Conservation (phyloP, 371 early-diverging fungal species). For the Apophysomyces ossiformis region DNA sequence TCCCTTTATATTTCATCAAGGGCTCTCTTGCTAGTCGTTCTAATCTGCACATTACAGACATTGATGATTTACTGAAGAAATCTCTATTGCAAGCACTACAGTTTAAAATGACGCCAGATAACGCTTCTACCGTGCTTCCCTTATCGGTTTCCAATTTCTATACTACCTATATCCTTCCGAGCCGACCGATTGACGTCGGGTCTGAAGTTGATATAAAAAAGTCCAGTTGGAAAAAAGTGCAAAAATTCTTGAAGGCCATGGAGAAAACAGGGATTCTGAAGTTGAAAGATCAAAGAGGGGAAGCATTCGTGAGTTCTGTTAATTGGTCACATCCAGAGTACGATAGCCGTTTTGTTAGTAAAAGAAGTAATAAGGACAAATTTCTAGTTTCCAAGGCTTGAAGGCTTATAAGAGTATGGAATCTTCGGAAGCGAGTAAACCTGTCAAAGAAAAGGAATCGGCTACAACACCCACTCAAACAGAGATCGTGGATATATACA, state of each 20-base stretch:
- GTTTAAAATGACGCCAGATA: constrained; percentile 61
- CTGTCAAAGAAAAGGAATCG: constrained; percentile 25
- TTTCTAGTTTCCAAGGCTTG: constrained; percentile 31
- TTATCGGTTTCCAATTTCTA: constrained; percentile 68
- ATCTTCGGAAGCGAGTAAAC: constrained; percentile 13
- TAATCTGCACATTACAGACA: constrained; percentile 12
- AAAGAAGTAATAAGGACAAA: not conserved
- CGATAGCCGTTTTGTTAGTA: not conserved
- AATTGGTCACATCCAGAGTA: constrained; percentile 58
- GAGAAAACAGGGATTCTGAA: constrained; percentile 70
- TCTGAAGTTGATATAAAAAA: constrained; percentile 71
- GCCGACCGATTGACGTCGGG: constrained; percentile 57
- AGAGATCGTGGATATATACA: constrained; percentile 57
- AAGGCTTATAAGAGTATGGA: constrained; percentile 42
- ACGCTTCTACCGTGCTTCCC: constrained; percentile 55
- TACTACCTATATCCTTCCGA: constrained; percentile 66
- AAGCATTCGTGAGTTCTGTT: constrained; percentile 60
- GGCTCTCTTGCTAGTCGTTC: not conserved
- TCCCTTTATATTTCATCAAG: not conserved
- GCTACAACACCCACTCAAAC: constrained; percentile 17
- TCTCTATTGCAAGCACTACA: constrained; percentile 67
- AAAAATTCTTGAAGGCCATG: constrained; percentile 73
- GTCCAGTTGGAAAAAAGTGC: constrained; percentile 75
- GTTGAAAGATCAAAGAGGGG: constrained; percentile 73
- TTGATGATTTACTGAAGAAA: constrained; percentile 62